Percentiles rank a stretch among this genome's conserved stretches.
phyloP scores from a whole-genome alignment of 1,284 basidiomycete genomes.

The Cryptococcus sp. region DNA sequence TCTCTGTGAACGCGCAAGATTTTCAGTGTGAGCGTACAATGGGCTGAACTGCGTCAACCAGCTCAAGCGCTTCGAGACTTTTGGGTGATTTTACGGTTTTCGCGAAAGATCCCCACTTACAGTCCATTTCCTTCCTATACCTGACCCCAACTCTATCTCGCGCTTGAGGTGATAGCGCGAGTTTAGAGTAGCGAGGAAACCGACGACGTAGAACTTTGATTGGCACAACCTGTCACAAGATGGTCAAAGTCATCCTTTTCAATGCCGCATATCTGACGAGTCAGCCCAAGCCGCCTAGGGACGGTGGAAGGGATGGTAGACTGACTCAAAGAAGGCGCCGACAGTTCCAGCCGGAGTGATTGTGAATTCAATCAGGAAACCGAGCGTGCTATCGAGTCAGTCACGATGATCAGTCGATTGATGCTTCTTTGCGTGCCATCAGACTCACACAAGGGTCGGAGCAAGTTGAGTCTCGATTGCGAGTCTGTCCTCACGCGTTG shows the following conservation, averaged over 20 bases:
- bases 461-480: conserved; percentile 34
- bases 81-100: too few species aligned
- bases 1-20: conserved; percentile 10
- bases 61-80: too few species aligned
- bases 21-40: neutral
- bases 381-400: conserved; percentile 6
- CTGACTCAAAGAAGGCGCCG: conserved; percentile 33
- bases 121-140: neutral
- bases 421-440: neutral
- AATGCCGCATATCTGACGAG: neutral
- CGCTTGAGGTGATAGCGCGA: conserved; percentile 21
- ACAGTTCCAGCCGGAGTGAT: conserved; percentile 21
- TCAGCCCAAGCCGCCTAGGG: too few species aligned
- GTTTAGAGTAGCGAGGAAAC: conserved; percentile 32
- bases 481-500: conserved; percentile 5
- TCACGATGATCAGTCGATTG: neutral
- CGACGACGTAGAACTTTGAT: conserved; percentile 32
- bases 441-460: conserved; percentile 22
- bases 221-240: conserved; percentile 16
- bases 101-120: neutral
- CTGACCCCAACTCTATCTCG: neutral
- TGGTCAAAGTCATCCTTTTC: too few species aligned
- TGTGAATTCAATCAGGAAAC: conserved; percentile 26
- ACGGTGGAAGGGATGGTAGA: too few species aligned
- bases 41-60: too few species aligned